These are phyloP conservation scores for Candida nonsorbophila DNA, from an alignment of 805 yeast genomes.

Conservation along the genomic window DNA sequence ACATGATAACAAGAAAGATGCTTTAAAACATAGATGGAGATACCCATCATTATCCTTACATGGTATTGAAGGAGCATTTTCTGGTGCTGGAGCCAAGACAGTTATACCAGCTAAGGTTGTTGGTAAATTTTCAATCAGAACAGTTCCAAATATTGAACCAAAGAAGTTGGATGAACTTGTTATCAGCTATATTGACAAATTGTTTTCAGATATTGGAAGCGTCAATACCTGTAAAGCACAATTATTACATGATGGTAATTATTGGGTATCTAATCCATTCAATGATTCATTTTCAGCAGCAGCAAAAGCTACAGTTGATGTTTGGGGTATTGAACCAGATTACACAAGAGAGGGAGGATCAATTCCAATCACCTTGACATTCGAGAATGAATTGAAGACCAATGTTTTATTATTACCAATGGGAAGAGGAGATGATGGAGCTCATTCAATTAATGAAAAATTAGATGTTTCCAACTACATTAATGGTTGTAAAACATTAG, in stretches of 20 bases:
- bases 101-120: slow-evolving; percentile 92
- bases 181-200: slow-evolving; percentile 58
- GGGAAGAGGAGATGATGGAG: slow-evolving; percentile 99
- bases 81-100: slow-evolving; percentile 93
- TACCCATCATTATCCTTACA: slow-evolving; percentile 93
- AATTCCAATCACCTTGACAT: slow-evolving; percentile 92
- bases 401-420: slow-evolving; percentile 88
- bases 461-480: slow-evolving; percentile 83
- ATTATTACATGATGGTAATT: slow-evolving; percentile 89
- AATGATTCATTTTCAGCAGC: slow-evolving; percentile 94
- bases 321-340: slow-evolving; percentile 94
- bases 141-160: slow-evolving; percentile 91
- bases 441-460: slow-evolving; percentile 96
- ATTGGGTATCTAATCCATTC: slow-evolving; percentile 94
- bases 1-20: slow-evolving; percentile 71
- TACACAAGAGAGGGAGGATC: slow-evolving; percentile 99
- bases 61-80: slow-evolving; percentile 97
- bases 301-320: slow-evolving; percentile 85
- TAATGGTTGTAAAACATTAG: slow-evolving; percentile 88
- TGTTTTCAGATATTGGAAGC: slow-evolving; percentile 64
- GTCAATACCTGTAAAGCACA: slow-evolving; percentile 71
- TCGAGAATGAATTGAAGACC: slow-evolving; percentile 81
- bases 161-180: slow-evolving; percentile 75
- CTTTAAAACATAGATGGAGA: slow-evolving; percentile 98
- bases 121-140: slow-evolving; percentile 95